These are phyloP conservation scores for Diaporthe sp. DNA, from an alignment of 2,329 filamentous ascomycete species.

Conservation along the genomic window DNA sequence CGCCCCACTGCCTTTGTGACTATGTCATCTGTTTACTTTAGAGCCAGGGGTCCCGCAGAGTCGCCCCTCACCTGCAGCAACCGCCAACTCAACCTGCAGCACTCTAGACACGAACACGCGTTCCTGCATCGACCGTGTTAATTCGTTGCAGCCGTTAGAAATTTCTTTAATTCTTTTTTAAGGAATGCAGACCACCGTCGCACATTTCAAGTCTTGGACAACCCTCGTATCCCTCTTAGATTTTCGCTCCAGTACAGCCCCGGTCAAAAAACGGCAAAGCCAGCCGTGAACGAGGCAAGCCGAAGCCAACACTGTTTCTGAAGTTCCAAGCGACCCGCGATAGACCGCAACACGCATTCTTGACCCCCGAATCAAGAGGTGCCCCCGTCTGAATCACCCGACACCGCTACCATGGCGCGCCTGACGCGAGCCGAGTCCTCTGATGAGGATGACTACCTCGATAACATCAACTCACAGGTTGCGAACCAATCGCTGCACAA, in stretches of 20 bases:
- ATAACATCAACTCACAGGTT: conserved; percentile 52
- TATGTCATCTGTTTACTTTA: conserved; percentile 41
- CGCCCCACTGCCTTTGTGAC: not conserved
- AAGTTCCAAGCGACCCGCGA: too few relatives aligned
- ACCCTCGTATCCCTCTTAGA: not conserved
- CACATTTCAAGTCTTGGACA: not conserved
- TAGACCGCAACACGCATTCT: not conserved
- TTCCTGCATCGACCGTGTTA: conserved; percentile 12
- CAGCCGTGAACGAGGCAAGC: not conserved
- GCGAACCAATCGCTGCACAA: conserved; percentile 43
- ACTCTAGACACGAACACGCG: conserved; percentile 25
- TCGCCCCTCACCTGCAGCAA: conserved; percentile 16
- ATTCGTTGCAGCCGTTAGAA: not conserved
- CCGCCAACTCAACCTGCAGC: conserved; percentile 39
- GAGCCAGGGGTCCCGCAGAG: conserved; percentile 1
- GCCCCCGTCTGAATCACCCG: too few relatives aligned
- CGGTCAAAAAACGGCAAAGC: not conserved
- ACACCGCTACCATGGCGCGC: conserved; percentile 44
- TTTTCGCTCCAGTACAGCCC: not conserved
- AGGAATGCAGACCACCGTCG: not conserved
- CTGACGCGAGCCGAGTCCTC: conserved; percentile 50
- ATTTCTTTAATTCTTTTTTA: not conserved
- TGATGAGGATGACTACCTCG: conserved; percentile 52
- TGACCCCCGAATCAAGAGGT: too few relatives aligned
- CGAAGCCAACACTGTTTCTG: not conserved